phyloP scores from a whole-genome alignment of 208 protist species.

The Leishmania gerbilli region DNA sequence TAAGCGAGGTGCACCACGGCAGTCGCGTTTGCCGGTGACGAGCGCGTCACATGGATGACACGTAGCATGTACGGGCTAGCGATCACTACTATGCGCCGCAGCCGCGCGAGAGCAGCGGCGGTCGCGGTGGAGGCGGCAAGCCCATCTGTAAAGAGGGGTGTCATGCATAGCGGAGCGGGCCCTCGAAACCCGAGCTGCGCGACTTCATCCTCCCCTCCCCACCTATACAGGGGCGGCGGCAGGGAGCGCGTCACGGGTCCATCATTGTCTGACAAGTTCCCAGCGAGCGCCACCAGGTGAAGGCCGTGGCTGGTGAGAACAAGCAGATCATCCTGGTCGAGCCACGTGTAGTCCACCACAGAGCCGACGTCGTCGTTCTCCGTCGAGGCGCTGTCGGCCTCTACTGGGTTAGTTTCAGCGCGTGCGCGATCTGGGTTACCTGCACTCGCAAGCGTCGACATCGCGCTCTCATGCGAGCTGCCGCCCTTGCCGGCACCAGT shows the following conservation, averaged over 20 bases:
- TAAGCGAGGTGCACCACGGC: constrained; percentile 34
- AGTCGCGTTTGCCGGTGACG: neutral
- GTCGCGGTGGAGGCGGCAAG: neutral
- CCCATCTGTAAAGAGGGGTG: constrained; percentile 8
- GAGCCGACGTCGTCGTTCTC: constrained; percentile 1
- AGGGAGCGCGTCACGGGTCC: constrained; percentile 27
- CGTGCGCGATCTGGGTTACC: no score
- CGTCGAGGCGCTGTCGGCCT: neutral
- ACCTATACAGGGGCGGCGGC: constrained; percentile 30
- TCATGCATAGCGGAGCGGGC: constrained; percentile 23
- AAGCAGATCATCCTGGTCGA: constrained; percentile 55
- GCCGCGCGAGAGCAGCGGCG: neutral
- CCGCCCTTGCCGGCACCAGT: neutral
- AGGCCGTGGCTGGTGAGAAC: constrained; percentile 55
- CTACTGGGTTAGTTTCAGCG: neutral
- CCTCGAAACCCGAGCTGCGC: constrained; percentile 14
- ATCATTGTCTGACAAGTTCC: constrained; percentile 44
- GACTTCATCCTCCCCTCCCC: constrained; percentile 11
- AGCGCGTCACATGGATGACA: constrained; percentile 33
- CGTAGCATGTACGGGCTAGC: constrained; percentile 55
- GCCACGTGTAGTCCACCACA: constrained; percentile 65
- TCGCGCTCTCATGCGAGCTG: neutral
- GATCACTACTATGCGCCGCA: constrained; percentile 40
- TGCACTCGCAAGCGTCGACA: neutral
- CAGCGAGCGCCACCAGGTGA: constrained; percentile 41